Evolutionary conservation across 805 yeast genomes (phyloP).

Genomic region (Zygosaccharomyces rouxii): DNA sequence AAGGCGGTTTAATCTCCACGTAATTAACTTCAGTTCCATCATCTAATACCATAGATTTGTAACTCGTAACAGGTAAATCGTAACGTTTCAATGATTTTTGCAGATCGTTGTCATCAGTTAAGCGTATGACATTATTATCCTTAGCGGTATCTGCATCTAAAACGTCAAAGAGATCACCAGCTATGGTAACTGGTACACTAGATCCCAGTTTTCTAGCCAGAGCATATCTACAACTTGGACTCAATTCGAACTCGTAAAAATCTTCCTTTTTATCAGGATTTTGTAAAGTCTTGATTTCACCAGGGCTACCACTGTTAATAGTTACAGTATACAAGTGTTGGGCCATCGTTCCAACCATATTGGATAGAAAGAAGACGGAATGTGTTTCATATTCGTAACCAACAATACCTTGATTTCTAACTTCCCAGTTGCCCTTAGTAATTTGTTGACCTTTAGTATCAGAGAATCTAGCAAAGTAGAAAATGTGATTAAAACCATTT

Average conservation of each 20-base stretch:
- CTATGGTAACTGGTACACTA: constrained; percentile 22
- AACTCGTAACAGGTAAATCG: constrained; percentile 44
- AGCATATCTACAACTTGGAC: constrained; percentile 51
- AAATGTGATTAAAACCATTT: constrained; percentile 58
- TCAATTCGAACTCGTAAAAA: constrained; percentile 46
- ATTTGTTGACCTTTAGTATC: constrained; percentile 40
- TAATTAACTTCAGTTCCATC: constrained; percentile 45
- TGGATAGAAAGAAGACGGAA: constrained; percentile 52
- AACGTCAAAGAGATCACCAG: constrained; percentile 22
- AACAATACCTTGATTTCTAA: constrained; percentile 43
- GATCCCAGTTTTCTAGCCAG: constrained; percentile 29
- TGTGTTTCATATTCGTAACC: constrained; percentile 46
- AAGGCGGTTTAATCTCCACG: constrained; percentile 59
- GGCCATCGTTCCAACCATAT: constrained; percentile 42
- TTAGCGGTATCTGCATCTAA: constrained; percentile 6
- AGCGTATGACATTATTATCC: constrained; percentile 9
- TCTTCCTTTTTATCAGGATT: constrained; percentile 19
- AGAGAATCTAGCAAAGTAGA: constrained; percentile 48
- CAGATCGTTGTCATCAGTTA: constrained; percentile 17
- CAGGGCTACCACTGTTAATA: constrained; percentile 25
- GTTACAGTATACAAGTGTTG: constrained; percentile 55
- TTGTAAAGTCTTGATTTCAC: constrained; percentile 15
- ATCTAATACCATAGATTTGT: constrained; percentile 39
- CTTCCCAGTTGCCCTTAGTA: constrained; percentile 49
- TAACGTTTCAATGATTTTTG: constrained; percentile 30